phyloP scores from a whole-genome alignment of 305 asterid genomes.

The Vinca major region DNA sequence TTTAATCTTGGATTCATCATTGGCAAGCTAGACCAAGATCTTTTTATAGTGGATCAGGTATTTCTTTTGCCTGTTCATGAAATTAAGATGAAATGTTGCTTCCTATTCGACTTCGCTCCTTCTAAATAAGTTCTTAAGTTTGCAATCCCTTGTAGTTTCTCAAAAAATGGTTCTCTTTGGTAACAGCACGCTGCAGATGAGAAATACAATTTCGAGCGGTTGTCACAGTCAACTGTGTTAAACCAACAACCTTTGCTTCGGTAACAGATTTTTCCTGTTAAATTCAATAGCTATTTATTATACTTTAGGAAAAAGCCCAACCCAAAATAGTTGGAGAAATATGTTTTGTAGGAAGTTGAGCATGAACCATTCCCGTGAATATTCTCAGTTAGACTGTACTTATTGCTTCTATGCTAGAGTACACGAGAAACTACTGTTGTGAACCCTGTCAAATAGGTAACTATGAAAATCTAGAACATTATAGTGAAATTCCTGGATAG shows the following conservation, averaged over 20 bases:
- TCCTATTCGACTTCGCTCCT: neutral
- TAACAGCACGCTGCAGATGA: slow-evolving; percentile 99
- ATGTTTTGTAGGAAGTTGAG: neutral
- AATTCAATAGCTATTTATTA: neutral
- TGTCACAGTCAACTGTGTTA: slow-evolving; percentile 73
- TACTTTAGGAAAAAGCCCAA: neutral
- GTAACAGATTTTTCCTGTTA: slow-evolving; percentile 30
- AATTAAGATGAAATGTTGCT: neutral
- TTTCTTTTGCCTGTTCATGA: slow-evolving; percentile 3
- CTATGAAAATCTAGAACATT: neutral
- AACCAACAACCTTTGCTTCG: slow-evolving; percentile 95
- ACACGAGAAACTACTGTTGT: neutral
- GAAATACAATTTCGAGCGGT: slow-evolving; percentile 78
- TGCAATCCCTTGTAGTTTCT: slow-evolving; percentile 4
- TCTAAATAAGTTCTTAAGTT: neutral
- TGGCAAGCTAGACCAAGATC: slow-evolving; percentile 79
- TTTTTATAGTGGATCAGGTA: slow-evolving; percentile 98
- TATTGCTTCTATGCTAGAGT: neutral
- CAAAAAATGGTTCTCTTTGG: slow-evolving; percentile 6
- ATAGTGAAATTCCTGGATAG: slow-evolving; percentile 1
- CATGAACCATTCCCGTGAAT: neutral
- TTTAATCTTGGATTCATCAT: slow-evolving; percentile 95
- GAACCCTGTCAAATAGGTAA: neutral
- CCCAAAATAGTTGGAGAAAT: neutral
- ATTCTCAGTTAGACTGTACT: neutral